A percentile compares a stretch with the other conserved stretches of the same genome.
phyloP scores from a whole-genome alignment of 345 rosid genomes.

The Anacardium occidentale region DNA sequence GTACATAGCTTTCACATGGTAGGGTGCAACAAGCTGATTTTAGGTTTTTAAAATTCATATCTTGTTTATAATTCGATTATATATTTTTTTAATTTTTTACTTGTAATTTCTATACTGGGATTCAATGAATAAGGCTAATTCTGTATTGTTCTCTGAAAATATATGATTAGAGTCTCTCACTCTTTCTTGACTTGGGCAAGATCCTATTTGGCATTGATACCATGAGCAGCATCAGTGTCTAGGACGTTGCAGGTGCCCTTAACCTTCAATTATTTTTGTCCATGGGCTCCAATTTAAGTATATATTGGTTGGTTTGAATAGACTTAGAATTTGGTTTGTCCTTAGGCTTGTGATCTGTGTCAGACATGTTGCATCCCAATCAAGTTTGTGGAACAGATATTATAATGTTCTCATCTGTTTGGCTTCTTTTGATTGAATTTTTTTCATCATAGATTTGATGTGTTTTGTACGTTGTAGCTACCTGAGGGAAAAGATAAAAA shows the following conservation, averaged over 20 bases:
- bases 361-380: not conserved
- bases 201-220: too few species aligned
- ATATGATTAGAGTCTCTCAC: too few species aligned
- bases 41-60: not conserved
- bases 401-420: not conserved
- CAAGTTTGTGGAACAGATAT: not conserved
- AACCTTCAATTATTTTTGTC: not conserved
- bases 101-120: too few species aligned
- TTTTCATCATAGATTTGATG: not conserved
- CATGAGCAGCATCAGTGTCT: not conserved
- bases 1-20: not conserved
- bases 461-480: not conserved
- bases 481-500: conserved; percentile 9
- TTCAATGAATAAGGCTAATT: not conserved
- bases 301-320: not conserved
- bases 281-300: not conserved
- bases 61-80: not conserved
- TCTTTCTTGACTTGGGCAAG: too few species aligned
- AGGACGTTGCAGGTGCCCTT: not conserved
- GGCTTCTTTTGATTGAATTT: not conserved
- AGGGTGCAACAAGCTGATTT: not conserved
- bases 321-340: not conserved
- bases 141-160: not conserved
- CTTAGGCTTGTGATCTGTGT: not conserved
- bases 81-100: not conserved